Evolutionary conservation across 139 green algal species (phyloP).

Genomic region (Eudorina sp.): DNA sequence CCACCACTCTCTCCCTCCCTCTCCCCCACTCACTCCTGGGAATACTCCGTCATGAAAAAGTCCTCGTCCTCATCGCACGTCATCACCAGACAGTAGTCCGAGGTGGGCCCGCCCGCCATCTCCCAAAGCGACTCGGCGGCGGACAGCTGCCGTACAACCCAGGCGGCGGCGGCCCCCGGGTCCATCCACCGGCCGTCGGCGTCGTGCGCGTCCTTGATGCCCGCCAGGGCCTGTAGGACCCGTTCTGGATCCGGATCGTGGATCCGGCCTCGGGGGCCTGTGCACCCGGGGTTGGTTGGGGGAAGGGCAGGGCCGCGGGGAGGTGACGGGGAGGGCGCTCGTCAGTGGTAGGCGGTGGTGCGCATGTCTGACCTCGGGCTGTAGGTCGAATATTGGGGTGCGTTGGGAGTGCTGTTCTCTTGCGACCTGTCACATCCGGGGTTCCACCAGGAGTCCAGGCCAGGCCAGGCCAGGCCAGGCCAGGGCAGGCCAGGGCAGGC

Average conservation of each 20-base stretch:
- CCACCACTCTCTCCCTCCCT: neutral
- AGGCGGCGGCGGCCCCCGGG: conserved; percentile 48
- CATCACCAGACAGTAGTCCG: conserved; percentile 68
- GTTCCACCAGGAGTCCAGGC: too few relatives aligned
- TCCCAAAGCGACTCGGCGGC: conserved; percentile 62
- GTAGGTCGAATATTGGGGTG: too few relatives aligned
- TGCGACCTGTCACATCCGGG: too few relatives aligned
- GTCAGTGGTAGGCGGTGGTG: too few relatives aligned
- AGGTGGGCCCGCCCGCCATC: conserved; percentile 3
- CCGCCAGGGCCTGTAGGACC: conserved; percentile 56
- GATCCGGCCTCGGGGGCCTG: neutral
- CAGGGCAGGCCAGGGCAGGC: too few relatives aligned
- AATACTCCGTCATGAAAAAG: conserved; percentile 71
- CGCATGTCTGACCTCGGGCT: too few relatives aligned
- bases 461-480: too few relatives aligned
- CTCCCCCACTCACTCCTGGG: conserved; percentile 60
- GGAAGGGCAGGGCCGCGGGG: neutral
- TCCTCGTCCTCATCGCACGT: conserved; percentile 55
- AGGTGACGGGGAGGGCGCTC: neutral
- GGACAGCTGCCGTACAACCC: conserved; percentile 59
- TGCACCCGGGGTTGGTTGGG: too few relatives aligned
- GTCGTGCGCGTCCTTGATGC: conserved; percentile 45
- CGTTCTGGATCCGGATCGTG: conserved; percentile 41
- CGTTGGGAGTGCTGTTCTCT: too few relatives aligned
- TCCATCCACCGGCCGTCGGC: conserved; percentile 55